Evolutionary conservation across 495 filamentous ascomycete species (phyloP).

Genomic region (Talaromyces trachyspermus): DNA sequence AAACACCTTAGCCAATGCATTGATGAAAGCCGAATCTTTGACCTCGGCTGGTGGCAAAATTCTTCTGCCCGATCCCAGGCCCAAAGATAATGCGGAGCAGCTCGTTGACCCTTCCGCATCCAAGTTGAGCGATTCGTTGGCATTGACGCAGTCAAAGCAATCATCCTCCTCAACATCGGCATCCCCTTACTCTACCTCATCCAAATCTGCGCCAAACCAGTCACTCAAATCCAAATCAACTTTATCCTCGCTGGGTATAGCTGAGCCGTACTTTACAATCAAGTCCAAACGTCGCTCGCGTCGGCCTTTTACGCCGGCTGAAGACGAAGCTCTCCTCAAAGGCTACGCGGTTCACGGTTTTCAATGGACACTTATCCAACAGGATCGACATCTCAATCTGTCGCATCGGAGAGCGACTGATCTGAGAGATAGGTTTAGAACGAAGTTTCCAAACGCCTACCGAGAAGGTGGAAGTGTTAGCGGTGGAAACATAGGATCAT

Average conservation of each 20-base stretch:
- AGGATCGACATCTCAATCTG: slow-evolving; percentile 61
- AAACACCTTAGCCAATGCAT: slow-evolving; percentile 30
- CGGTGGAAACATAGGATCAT: slow-evolving; percentile 17
- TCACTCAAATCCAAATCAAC: slow-evolving; percentile 25
- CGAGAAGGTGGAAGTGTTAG: slow-evolving; percentile 42
- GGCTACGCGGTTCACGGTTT: slow-evolving; percentile 71
- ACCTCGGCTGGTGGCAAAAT: slow-evolving; percentile 20
- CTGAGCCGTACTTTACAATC: slow-evolving; percentile 29
- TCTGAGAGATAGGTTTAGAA: slow-evolving; percentile 74
- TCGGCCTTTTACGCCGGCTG: slow-evolving; percentile 61
- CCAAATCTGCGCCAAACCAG: slow-evolving; percentile 12
- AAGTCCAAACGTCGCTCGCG: slow-evolving; percentile 34
- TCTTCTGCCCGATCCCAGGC: slow-evolving; percentile 15
- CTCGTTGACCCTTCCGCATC: slow-evolving; percentile 1
- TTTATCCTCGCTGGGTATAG: slow-evolving; percentile 28
- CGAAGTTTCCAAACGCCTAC: slow-evolving; percentile 70
- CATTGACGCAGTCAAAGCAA: slow-evolving; percentile 4
- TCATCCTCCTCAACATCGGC: background rate
- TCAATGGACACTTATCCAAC: slow-evolving; percentile 72
- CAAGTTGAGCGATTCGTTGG: background rate
- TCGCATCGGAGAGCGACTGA: slow-evolving; percentile 65
- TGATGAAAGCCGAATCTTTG: slow-evolving; percentile 27
- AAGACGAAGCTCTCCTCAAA: slow-evolving; percentile 69
- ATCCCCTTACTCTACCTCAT: too few relatives aligned
- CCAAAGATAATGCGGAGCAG: slow-evolving; percentile 2